Conservation (phyloP, 805 yeast species). For the Lipomyces sp. region DNA sequence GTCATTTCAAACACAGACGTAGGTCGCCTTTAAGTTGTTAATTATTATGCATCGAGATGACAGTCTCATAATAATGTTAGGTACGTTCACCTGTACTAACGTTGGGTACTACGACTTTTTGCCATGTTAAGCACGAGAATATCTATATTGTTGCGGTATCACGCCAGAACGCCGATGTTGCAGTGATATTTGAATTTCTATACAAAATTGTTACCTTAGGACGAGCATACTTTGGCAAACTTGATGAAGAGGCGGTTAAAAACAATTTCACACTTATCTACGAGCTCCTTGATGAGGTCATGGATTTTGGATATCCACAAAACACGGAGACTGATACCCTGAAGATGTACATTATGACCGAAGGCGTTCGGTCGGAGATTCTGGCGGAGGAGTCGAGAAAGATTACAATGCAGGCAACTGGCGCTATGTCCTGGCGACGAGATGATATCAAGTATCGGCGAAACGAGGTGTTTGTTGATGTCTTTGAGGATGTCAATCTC, state of each 20-base stretch:
- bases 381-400: constrained; percentile 32
- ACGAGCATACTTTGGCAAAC: constrained; percentile 49
- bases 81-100: constrained; percentile 77
- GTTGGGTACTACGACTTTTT: constrained; percentile 88
- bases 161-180: constrained; percentile 84
- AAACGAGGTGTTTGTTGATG: constrained; percentile 78
- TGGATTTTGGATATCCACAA: constrained; percentile 80
- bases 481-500: constrained; percentile 74
- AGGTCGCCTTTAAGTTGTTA: constrained; percentile 26
- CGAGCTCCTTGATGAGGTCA: constrained; percentile 75
- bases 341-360: constrained; percentile 48
- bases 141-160: constrained; percentile 89
- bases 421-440: constrained; percentile 69
- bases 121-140: constrained; percentile 65
- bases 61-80: constrained; percentile 28
- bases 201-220: constrained; percentile 64
- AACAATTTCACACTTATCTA: constrained; percentile 71
- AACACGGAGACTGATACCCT: constrained; percentile 58
- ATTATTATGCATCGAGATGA: neutral
- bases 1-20: constrained; percentile 71
- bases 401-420: constrained; percentile 47
- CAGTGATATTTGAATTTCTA: constrained; percentile 77
- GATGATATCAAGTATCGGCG: constrained; percentile 74
- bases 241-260: constrained; percentile 58
- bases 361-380: constrained; percentile 40